phyloP scores from a whole-genome alignment of 2,329 filamentous ascomycete species.

The Ophiostoma quercus region DNA sequence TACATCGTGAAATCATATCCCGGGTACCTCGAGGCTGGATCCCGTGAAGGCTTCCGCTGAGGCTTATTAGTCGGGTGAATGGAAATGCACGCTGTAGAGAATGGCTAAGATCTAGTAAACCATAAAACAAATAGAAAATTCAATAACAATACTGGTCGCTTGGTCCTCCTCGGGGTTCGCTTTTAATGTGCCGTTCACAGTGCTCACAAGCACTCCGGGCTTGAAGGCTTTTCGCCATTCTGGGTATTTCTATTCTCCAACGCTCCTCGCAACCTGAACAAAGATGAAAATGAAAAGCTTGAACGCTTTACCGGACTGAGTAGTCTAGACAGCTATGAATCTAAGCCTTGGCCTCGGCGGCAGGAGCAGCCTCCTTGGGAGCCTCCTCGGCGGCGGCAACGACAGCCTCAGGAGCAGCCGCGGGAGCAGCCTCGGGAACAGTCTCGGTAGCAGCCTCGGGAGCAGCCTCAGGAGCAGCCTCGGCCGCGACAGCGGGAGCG shows the following conservation, averaged over 20 bases:
- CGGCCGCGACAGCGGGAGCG: conserved; percentile 5
- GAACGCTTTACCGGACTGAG: not conserved
- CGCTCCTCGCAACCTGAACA: not conserved
- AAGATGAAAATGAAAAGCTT: not conserved
- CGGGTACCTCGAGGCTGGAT: not conserved
- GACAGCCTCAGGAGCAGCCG: not conserved
- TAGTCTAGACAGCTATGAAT: not conserved
- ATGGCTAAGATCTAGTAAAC: not conserved
- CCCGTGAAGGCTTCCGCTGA: not conserved
- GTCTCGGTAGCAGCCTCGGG: not conserved
- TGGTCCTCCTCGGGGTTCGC: not conserved
- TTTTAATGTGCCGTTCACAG: not conserved
- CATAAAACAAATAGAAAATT: conserved; percentile 13
- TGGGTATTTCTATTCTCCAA: conserved; percentile 19
- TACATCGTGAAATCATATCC: conserved; percentile 16
- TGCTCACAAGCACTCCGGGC: not conserved
- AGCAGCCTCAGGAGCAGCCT: not conserved
- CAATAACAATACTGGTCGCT: conserved; percentile 20
- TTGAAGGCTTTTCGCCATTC: conserved; percentile 5
- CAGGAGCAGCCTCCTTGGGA: not conserved
- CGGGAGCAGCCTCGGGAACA: not conserved
- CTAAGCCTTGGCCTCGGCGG: conserved; percentile 18
- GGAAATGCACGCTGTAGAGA: conserved; percentile 9
- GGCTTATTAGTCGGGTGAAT: conserved; percentile 18
- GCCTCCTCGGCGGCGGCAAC: conserved; percentile 9